Base-by-base conservation (phyloP, 148 eudicot genomes). In the Camellia granthamiana region DNA sequence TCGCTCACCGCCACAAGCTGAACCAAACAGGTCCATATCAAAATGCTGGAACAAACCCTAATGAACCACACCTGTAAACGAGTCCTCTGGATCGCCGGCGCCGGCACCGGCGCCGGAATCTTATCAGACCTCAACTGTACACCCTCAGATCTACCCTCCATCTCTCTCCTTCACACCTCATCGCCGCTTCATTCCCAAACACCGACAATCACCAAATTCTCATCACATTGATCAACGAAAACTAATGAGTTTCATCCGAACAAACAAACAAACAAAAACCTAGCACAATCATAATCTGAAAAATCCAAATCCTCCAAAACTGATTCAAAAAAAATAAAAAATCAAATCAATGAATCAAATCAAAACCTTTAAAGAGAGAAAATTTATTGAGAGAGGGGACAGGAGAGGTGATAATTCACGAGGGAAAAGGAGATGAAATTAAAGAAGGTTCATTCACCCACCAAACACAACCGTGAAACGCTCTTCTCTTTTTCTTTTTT, bases 21-120 rank as follows among this genome's bases (percentile, higher is more conserved):
- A 84, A 92, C 91, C 84, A 95, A 84, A 84, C 94, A 90, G 69
- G 98, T 95, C 97, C 97, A 95, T 68, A 95, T 85, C 81, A 95
- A 79, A 88, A 95, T 90, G 80, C 93, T 93, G 7, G 93, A 91
- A 82, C 96, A 95, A 78, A 93, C 89, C 88, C 93, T 86, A 56
- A 95, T 83, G 82, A 95, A 95, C 93, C 97, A 95, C 52, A 89
- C 94, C 81, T 89, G 90, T 46, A 95, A 84, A 52, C 97, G 90
- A 19, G 94, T 91, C 77, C 92, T 87, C 54, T 84, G 94, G 46
- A 91, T 77, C 82, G 80, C 79, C 67, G 82, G 87, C 63, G 80
- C 85, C 61, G 89, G 86, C 82, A 82, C 79, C 67, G 82, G 87
- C 63, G 80, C 85, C 61, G 89, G 86, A 46, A 83, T 69, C 87